These are phyloP conservation scores for Hypericum androsaemum DNA, from an alignment of 345 rosid genomes.

Conservation along the genomic window DNA sequence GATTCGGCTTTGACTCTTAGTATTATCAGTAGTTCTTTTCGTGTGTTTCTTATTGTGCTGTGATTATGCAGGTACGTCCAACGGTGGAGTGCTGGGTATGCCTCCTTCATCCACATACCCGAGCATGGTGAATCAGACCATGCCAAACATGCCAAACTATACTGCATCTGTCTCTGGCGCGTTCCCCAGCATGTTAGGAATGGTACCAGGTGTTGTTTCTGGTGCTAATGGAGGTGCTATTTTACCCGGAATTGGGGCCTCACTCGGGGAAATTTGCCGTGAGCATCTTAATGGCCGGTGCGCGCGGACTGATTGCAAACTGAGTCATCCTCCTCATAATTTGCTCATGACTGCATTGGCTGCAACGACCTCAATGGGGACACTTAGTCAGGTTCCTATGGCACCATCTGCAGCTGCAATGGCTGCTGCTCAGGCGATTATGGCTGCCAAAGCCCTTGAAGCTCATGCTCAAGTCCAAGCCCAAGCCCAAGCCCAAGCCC, in stretches of 20 bases:
- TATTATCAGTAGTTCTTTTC: not conserved
- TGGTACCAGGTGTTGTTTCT: constrained; percentile 84
- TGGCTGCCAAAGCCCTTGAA: constrained; percentile 99
- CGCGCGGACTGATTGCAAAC: constrained; percentile 65
- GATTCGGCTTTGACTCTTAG: too few species aligned
- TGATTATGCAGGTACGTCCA: constrained; percentile 47
- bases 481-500: constrained; percentile 92
- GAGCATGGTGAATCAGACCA: constrained; percentile 80
- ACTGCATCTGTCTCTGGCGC: constrained; percentile 93
- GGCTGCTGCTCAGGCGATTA: constrained; percentile 99
- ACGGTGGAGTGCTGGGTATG: constrained; percentile 64
- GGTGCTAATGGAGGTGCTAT: constrained; percentile 95
- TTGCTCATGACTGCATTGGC: constrained; percentile 92
- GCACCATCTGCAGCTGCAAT: constrained; percentile 99
- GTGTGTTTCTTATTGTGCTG: not conserved
- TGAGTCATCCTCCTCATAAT: constrained; percentile 87
- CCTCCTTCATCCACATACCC: constrained; percentile 68
- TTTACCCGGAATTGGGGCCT: constrained; percentile 91
- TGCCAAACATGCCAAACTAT: constrained; percentile 99
- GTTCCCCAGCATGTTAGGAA: constrained; percentile 81
- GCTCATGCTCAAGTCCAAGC: constrained; percentile 99
- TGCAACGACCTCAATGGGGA: constrained; percentile 85
- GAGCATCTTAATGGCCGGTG: constrained; percentile 90
- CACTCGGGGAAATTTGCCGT: constrained; percentile 90
- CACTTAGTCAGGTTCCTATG: constrained; percentile 89